Base-by-base conservation (phyloP, 345 rosid genomes). In the Cochlearia excelsa region DNA sequence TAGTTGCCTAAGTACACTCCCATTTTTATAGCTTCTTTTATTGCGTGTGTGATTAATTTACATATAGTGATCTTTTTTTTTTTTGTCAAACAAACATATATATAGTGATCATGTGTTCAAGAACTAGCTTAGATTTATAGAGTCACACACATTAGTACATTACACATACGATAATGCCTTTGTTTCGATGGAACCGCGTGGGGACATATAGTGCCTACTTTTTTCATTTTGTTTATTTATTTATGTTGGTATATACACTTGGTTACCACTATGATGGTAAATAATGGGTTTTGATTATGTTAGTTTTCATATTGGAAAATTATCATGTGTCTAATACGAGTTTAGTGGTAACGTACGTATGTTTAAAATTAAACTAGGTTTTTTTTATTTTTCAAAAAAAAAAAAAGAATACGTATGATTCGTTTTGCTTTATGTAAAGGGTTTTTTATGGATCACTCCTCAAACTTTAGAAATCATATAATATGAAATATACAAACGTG, bases 121-220 rank as follows among this genome's bases (percentile, higher is more conserved):
- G 66, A 35, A 58, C 61, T 41, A 58, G 11, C 41, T 5, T 34
- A 45, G 3, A 26, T 29, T 26, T 63, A 69, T 42, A 55, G 7
- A 41, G 8, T 23, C 30, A 57, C 26, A n/a, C 54, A 29, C 40
- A 30, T n/a, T n/a, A n/a, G n/a, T n/a, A n/a, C n/a, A n/a, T 16
- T 16, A 16, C 23, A 38, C 57, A 9, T 28, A 27, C 1, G 16
- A n/a, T 6, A 16, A 11, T 48, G 43, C 45, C n/a, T 52, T 64
- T 64, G 66, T 51, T 60, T 51, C 52, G 51, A 59, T 65, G 66
- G 70, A 71, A 59, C 62, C 75, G 75, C 40, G 75, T 71, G 70
- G 75, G 70, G 75, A 63, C 70, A 48, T 11, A 41, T 59, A 65
- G 75, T 70, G 74, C 54, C 6, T 57, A 35, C 5, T 11, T 54